Evolutionary conservation across 371 early-diverging fungal species (phyloP), one percentile per base, ranked within the genome.

Genomic region (Apophysomyces variabilis): DNA sequence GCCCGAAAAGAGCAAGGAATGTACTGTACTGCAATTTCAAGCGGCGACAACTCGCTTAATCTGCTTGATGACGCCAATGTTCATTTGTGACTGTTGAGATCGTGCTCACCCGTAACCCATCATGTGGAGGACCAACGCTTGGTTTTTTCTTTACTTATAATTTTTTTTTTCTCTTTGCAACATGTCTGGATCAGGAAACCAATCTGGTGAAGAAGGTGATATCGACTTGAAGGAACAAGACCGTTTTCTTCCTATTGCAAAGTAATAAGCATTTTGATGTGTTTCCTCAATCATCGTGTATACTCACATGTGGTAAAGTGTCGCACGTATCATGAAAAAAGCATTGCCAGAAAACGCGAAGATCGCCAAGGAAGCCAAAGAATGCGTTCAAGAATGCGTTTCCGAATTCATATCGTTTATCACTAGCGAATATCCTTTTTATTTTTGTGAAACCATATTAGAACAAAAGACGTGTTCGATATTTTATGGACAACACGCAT

Each of bases 341-440:
- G 94, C 97, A 12, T 86, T 99, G 58, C 99, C 99, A 1, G 95
- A 93, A 43, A 96, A 94, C 73, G 99, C 99, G 21, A 99, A 99
- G 75, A 96, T 99, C 84, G 95, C 99, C 35, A 99, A 99, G 74
- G 99, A 99, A 70, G 99, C 99, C 37, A 99, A 99, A 75, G 96
- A 99, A 73, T 93, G 96, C 65, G 93, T 99, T 18, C 97, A 98
- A 84, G 99, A 98, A 79, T 98, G 99, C 76, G 99, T 98, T 5
- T 96, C 97, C 18, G 99, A 99, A 83, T 99, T 99, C 76, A 99
- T 99, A 76, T 93, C 96, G 11, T 99, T 99, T 75, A 92, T 99
- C 61, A 99, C 99, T 21, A 97, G 97, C 73, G 99, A 98, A 91
- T 92, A 85, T 74, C 74, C 72, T 71, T 71, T 76, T 66, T 58